Evolutionary conservation across 768 basidiomycete species (phyloP).

Genomic region (Lepiota venenata): DNA sequence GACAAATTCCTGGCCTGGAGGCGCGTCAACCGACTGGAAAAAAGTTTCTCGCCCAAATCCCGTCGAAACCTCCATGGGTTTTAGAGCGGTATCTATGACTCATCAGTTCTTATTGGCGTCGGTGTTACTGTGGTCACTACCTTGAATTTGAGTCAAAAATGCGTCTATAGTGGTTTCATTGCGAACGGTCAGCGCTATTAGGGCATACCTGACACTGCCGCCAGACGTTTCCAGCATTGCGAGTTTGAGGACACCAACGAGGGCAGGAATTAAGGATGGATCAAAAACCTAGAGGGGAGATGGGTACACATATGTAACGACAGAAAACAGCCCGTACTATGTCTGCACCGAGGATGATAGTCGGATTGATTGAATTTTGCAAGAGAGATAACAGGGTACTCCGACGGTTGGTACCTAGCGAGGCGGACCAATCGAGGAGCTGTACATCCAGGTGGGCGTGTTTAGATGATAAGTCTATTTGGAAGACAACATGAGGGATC

Average conservation of each 20-base stretch:
- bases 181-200: conserved; percentile 55
- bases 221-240: conserved; percentile 29
- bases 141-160: conserved; percentile 39
- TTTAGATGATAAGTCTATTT: conserved; percentile 51
- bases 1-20: conserved; percentile 25
- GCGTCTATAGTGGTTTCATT: conserved; percentile 48
- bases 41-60: conserved; percentile 15
- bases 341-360: conserved; percentile 72
- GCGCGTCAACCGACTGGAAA: conserved; percentile 22
- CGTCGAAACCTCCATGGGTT: conserved; percentile 12
- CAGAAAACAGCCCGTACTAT: conserved; percentile 32
- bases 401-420: conserved; percentile 32
- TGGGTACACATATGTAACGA: neutral
- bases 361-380: conserved; percentile 38
- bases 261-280: conserved; percentile 52
- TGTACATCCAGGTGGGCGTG: conserved; percentile 43
- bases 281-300: conserved; percentile 56
- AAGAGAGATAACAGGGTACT: conserved; percentile 31
- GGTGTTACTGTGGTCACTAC: conserved; percentile 13
- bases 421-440: conserved; percentile 65
- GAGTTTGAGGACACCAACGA: conserved; percentile 47
- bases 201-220: conserved; percentile 21
- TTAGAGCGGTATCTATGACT: conserved; percentile 13
- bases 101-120: neutral
- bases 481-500: neutral